Percentiles rank a stretch among this genome's conserved stretches.
These are phyloP conservation scores for Aphanomyces invadans DNA, from an alignment of 352 stramenopile genomes.

Conservation along the genomic window DNA sequence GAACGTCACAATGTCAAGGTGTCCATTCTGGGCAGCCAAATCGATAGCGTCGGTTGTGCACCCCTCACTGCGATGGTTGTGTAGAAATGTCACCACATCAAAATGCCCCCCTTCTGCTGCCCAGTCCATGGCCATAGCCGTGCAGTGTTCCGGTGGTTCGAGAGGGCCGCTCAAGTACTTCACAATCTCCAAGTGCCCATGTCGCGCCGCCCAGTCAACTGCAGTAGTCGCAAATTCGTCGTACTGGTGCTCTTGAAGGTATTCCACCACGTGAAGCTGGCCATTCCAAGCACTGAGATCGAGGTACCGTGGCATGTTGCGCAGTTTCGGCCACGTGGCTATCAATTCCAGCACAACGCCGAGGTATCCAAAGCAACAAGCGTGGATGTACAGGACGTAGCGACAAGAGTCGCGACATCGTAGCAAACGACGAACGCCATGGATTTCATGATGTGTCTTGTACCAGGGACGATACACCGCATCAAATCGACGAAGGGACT, in stretches of 20 bases:
- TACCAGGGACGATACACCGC: background rate
- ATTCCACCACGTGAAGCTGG: conserved; percentile 7
- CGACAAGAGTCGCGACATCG: background rate
- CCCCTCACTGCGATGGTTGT: conserved; percentile 24
- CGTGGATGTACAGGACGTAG: background rate
- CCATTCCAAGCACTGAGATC: conserved; percentile 12
- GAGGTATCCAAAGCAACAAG: conserved; percentile 1
- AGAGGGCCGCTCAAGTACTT: background rate
- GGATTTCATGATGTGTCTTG: background rate
- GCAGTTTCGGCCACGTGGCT: background rate
- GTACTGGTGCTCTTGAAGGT: conserved; percentile 9
- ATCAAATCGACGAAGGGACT: background rate
- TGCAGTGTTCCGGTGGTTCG: conserved; percentile 32
- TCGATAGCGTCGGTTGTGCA: conserved; percentile 26
- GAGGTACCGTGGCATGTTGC: background rate
- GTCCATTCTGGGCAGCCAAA: conserved; percentile 13
- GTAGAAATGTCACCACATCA: conserved; percentile 40
- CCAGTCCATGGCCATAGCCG: conserved; percentile 67
- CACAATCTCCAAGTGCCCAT: conserved; percentile 9
- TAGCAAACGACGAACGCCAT: background rate
- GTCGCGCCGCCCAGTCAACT: conserved; percentile 4
- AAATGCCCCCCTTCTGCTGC: conserved; percentile 55
- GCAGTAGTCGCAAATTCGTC: conserved; percentile 1
- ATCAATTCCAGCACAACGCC: background rate
- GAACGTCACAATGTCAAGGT: conserved; percentile 23